Evolutionary conservation across 2,329 filamentous ascomycete genomes (phyloP).

Genomic region (Fusarium stilboides): DNA sequence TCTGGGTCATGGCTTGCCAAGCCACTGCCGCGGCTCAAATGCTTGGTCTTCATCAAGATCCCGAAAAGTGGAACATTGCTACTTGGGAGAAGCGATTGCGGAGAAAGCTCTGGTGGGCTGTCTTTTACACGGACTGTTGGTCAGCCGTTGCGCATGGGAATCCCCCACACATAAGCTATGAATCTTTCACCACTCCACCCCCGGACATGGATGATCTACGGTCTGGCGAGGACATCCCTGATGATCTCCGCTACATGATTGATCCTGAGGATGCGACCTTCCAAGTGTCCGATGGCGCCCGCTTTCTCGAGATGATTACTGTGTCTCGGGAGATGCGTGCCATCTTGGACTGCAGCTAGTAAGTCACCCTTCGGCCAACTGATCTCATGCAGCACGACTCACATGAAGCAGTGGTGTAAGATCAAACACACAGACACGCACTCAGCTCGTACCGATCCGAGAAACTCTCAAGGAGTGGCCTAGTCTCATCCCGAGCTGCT

Average conservation of each 20-base stretch:
- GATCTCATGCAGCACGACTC: neutral
- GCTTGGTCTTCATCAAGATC: conserved; percentile 63
- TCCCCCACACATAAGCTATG: conserved; percentile 60
- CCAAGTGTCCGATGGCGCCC: conserved; percentile 54
- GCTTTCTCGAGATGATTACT: conserved; percentile 56
- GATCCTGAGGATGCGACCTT: conserved; percentile 53
- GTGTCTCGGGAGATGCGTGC: conserved; percentile 53
- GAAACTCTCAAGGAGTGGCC: conserved; percentile 56
- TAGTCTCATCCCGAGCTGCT: conserved; percentile 55
- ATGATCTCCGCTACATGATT: conserved; percentile 54
- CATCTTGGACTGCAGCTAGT: conserved; percentile 56
- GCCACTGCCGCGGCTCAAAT: conserved; percentile 62
- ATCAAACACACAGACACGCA: conserved; percentile 36
- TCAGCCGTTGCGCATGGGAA: conserved; percentile 63
- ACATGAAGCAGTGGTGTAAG: conserved; percentile 23
- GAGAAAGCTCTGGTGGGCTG: conserved; percentile 64
- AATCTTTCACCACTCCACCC: conserved; percentile 59
- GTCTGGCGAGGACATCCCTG: conserved; percentile 60
- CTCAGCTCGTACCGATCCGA: conserved; percentile 48
- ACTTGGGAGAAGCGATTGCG: conserved; percentile 60
- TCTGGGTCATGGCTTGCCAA: conserved; percentile 62
- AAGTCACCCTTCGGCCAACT: conserved; percentile 23
- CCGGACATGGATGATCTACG: conserved; percentile 60
- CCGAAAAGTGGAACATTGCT: conserved; percentile 59
- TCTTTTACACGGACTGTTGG: conserved; percentile 61